Base-by-base conservation (phyloP, 2,329 filamentous ascomycete species). In the Diaporthe destruens region DNA sequence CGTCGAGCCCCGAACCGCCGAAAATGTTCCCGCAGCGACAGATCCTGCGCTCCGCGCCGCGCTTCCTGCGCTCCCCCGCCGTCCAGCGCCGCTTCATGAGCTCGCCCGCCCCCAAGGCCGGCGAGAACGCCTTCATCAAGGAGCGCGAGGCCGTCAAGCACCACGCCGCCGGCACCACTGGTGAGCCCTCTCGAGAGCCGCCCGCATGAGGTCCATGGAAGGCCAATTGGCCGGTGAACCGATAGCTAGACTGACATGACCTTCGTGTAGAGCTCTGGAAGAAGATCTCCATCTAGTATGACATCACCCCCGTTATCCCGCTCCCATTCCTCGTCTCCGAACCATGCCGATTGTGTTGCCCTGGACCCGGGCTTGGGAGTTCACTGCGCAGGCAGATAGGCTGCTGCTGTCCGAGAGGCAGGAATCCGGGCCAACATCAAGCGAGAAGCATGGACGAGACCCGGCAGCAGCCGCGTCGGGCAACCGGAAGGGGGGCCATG, bases 281-380 rank as follows among this genome's bases (percentile, higher is more conserved):
- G 85, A 98, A 97, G 89, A 92, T 98, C 80, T 96, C 94, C 76
- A 88, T 98, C 88, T 98, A 94, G 95, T 98, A 94, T 85, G 93
- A 86, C 77, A 70, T 76, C 76, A 71, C 72, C 66, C 53, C 47
- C 23, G 42, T 23, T 16, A n/a, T 36, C 51, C 55, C 12, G 12
- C 36, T 9, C 34, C 32, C 20, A 34, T 29, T 23, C 47, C 16
- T 61, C 44, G 29, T 32, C 36, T 29, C 47, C 68, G 23, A 44
- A 47, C 47, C 54, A 23, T 56, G 55, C 49, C n/a, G 32, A 20
- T 32, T 61, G 44, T 36, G 36, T 39, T 61, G 34, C 44, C n/a
- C 12, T 34, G 47, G 23, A 2, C n/a, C 34, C 44, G 32, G 51
- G 36, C 32, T 44, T 23, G 23, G 23, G n/a, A n/a, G 25, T 29